Evolutionary conservation across 495 filamentous ascomycete species (phyloP).

Genomic region (Hypoxylon perforatum): DNA sequence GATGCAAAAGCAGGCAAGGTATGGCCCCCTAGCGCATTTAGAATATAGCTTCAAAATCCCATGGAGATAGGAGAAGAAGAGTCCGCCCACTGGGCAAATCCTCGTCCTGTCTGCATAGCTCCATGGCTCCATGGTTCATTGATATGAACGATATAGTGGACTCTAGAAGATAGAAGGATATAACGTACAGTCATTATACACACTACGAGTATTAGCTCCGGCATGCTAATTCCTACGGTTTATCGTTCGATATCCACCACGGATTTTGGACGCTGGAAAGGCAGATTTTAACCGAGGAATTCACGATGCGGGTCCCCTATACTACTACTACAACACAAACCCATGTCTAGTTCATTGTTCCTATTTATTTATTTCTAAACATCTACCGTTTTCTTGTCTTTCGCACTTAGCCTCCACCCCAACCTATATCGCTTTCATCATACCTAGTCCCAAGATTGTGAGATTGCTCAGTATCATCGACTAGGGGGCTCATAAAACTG

Average conservation of each 20-base stretch:
- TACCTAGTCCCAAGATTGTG: conserved; percentile 15
- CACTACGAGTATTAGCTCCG: conserved; percentile 7
- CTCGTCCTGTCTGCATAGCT: too few relatives aligned
- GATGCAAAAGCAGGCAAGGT: neutral
- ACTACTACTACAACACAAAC: too few relatives aligned
- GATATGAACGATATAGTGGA: too few relatives aligned
- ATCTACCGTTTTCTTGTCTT: neutral
- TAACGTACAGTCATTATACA: too few relatives aligned
- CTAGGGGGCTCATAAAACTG: conserved; percentile 15
- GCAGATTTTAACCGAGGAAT: conserved; percentile 11
- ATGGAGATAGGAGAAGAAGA: too few relatives aligned
- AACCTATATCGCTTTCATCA: conserved; percentile 2
- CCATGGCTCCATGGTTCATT: too few relatives aligned
- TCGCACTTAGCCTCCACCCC: too few relatives aligned
- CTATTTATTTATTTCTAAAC: neutral
- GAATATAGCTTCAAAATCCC: too few relatives aligned
- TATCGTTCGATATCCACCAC: conserved; percentile 18
- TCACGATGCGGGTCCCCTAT: neutral
- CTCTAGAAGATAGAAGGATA: too few relatives aligned
- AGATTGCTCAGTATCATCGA: conserved; percentile 32
- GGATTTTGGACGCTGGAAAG: conserved; percentile 20
- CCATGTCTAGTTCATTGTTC: conserved; percentile 2
- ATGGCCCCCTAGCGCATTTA: too few relatives aligned
- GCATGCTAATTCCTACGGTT: conserved; percentile 6
- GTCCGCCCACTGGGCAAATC: too few relatives aligned